Conservation (phyloP, 2,329 filamentous ascomycete genomes). For the Alternaria postmessia region DNA sequence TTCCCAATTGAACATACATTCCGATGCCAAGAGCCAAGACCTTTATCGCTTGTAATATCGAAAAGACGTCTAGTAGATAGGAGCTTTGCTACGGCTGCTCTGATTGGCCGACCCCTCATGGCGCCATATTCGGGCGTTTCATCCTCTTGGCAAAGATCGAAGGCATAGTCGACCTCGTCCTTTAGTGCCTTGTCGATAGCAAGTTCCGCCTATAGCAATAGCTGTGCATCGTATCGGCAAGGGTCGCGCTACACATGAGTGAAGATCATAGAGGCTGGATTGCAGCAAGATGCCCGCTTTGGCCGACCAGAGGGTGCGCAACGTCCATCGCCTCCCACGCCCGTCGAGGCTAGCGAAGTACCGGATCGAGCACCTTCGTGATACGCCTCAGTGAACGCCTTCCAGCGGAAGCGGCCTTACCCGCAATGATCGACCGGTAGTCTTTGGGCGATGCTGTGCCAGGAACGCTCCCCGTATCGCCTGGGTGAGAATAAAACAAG, state of each 20-base stretch:
- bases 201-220: not conserved
- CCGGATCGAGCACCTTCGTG: not conserved
- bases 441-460: not conserved
- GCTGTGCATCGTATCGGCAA: not conserved
- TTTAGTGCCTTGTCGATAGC: not conserved
- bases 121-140: not conserved
- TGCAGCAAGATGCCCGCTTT: not conserved
- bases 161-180: not conserved
- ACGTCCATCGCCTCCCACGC: not conserved
- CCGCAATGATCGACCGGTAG: not conserved
- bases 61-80: constrained; percentile 16
- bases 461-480: not conserved
- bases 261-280: not conserved
- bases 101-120: constrained; percentile 12
- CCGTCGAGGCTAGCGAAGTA: not conserved
- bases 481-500: not conserved
- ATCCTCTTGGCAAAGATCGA: not conserved
- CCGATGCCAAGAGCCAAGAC: constrained; percentile 22
- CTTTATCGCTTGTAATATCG: constrained; percentile 18
- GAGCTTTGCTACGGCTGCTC: not conserved
- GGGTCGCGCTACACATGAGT: not conserved
- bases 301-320: not conserved
- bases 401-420: not conserved
- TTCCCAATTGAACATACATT: constrained; percentile 26
- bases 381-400: not conserved